These are phyloP conservation scores for Secale cereale DNA, from an alignment of 176 grass and related monocot genomes.

Conservation along the genomic window DNA sequence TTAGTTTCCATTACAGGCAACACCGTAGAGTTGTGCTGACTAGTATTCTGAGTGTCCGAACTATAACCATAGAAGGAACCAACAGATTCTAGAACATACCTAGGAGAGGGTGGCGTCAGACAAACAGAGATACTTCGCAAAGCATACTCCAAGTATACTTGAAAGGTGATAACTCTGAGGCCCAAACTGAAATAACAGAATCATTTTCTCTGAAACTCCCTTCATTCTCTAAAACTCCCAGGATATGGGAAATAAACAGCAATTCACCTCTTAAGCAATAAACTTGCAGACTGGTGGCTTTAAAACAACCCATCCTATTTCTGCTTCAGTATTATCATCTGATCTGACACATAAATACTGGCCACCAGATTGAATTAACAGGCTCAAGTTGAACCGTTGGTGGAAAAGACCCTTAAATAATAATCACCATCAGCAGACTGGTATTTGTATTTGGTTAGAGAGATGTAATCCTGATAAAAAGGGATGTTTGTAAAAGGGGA, in stretches of 20 bases:
- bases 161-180: neutral
- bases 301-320: slow-evolving; percentile 5
- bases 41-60: neutral
- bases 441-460: slow-evolving; percentile 27
- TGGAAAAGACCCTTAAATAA: slow-evolving; percentile 11
- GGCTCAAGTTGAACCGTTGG: neutral
- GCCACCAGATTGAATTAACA: slow-evolving; percentile 4
- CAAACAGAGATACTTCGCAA: neutral
- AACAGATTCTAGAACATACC: neutral
- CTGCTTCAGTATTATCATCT: slow-evolving; percentile 14
- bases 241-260: neutral
- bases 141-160: neutral
- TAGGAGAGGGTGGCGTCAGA: neutral
- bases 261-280: neutral
- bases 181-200: neutral
- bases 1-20: neutral
- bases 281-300: neutral
- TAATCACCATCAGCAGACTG: slow-evolving; percentile 1
- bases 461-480: slow-evolving; percentile 34
- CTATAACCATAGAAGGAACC: neutral
- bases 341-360: slow-evolving; percentile 33
- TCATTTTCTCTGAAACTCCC: neutral
- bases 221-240: neutral
- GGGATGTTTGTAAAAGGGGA: slow-evolving; percentile 27
- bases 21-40: neutral